A percentile compares a stretch with the other conserved stretches of the same genome.
Conservation (phyloP, 139 green algal genomes). For the Diplosphaera chodatii region DNA sequence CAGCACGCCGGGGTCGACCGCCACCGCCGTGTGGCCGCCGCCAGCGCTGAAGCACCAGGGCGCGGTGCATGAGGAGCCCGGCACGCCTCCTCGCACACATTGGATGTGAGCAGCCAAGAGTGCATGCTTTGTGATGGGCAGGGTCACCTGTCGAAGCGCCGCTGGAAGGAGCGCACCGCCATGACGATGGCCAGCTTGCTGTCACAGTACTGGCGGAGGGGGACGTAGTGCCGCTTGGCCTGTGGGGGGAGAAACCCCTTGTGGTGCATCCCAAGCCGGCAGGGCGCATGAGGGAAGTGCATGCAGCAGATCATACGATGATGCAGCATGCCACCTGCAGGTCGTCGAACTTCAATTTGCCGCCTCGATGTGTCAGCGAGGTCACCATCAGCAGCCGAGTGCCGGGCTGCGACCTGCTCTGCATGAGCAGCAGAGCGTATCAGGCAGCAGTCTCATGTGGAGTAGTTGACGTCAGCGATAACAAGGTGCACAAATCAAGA, state of each 20-base stretch:
- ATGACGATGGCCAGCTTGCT: slow-evolving; percentile 59
- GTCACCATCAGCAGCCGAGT: slow-evolving; percentile 42
- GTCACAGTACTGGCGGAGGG: slow-evolving; percentile 46
- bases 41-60: background rate
- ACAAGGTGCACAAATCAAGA: no score
- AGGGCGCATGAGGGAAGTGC: no score
- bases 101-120: no score
- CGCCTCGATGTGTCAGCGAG: slow-evolving; percentile 37
- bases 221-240: slow-evolving; percentile 17
- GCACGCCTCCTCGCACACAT: no score
- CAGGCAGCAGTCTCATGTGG: no score
- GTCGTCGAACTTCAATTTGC: slow-evolving; percentile 35
- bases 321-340: slow-evolving; percentile 15
- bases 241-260: background rate
- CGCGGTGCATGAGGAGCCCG: no score
- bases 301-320: no score
- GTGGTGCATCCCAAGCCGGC: no score
- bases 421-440: no score
- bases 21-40: slow-evolving; percentile 27
- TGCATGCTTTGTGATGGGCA: no score
- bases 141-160: slow-evolving; percentile 39
- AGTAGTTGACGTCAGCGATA: no score
- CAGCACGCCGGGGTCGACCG: slow-evolving; percentile 59
- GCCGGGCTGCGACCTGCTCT: background rate
- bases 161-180: slow-evolving; percentile 44